phyloP scores from a whole-genome alignment of 2,329 filamentous ascomycete genomes.

The Monilinia polystroma region DNA sequence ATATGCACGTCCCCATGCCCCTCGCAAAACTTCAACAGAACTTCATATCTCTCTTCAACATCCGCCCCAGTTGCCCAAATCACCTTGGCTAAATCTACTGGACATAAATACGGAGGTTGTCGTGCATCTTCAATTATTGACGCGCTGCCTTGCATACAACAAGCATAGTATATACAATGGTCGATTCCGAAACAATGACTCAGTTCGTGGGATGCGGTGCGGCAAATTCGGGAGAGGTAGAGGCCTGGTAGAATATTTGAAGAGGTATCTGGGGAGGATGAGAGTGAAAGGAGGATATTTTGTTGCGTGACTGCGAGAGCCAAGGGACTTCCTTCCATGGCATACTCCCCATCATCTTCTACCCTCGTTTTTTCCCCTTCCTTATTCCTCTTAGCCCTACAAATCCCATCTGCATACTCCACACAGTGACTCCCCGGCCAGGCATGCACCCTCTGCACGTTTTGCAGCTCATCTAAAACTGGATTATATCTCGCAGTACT shows the following conservation, averaged over 20 bases:
- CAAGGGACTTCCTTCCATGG: constrained; percentile 35
- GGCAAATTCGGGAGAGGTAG: constrained; percentile 58
- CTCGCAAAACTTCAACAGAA: constrained; percentile 46
- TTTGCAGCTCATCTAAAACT: constrained; percentile 43
- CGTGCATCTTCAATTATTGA: constrained; percentile 57
- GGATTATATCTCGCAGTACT: constrained; percentile 63
- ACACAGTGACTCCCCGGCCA: constrained; percentile 66
- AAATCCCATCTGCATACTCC: constrained; percentile 45
- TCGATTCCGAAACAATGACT: constrained; percentile 66
- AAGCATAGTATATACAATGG: constrained; percentile 66
- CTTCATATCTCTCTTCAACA: constrained; percentile 43
- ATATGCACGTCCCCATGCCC: constrained; percentile 44
- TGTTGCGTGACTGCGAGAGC: constrained; percentile 40
- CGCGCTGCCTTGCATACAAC: constrained; percentile 61
- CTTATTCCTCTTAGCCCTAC: not conserved
- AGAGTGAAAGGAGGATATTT: constrained; percentile 23
- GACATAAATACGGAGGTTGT: constrained; percentile 64
- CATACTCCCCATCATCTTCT: not conserved
- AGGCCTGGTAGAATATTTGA: constrained; percentile 42
- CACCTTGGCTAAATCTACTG: constrained; percentile 57
- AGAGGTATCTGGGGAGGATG: constrained; percentile 26
- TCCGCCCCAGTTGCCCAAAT: constrained; percentile 37
- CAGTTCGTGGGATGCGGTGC: constrained; percentile 63
- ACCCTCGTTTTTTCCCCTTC: not conserved
- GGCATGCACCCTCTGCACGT: constrained; percentile 47